Evolutionary conservation across 164 flowering plant genomes (phyloP).

Genomic region (Hamamelis virginiana): DNA sequence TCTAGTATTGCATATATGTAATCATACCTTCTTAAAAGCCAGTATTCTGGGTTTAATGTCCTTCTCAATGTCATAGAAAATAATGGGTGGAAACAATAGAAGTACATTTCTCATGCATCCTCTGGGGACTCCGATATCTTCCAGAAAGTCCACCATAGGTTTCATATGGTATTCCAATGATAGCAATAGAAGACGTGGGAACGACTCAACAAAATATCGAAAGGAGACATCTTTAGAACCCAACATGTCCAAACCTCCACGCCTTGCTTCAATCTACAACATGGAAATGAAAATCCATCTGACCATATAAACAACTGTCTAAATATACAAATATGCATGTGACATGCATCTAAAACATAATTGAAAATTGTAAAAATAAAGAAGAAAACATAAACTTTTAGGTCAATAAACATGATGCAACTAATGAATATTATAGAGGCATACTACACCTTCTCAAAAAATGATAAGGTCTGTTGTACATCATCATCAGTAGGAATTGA

Average conservation of each 20-base stretch:
- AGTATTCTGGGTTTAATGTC: constrained; percentile 48
- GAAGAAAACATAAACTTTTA: no score
- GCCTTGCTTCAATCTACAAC: constrained; percentile 83
- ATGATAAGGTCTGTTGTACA: constrained; percentile 76
- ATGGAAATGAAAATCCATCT: constrained; percentile 4
- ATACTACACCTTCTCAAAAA: constrained; percentile 77
- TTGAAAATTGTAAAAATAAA: background rate
- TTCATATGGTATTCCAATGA: constrained; percentile 52
- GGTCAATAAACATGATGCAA: background rate
- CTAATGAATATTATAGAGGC: background rate
- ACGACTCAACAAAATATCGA: constrained; percentile 63
- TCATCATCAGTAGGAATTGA: constrained; percentile 76
- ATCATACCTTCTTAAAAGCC: constrained; percentile 57
- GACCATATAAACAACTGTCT: background rate
- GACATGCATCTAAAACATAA: background rate
- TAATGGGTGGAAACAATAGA: constrained; percentile 66
- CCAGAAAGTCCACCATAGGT: constrained; percentile 57
- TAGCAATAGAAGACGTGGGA: constrained; percentile 72
- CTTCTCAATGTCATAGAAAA: constrained; percentile 47
- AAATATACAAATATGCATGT: background rate
- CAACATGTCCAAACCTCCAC: constrained; percentile 85
- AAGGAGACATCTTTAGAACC: constrained; percentile 61
- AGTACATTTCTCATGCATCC: constrained; percentile 44
- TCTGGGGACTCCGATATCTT: constrained; percentile 55
- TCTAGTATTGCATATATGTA: background rate